Base-by-base conservation (phyloP, 805 yeast species). In the Nakazawaea ernobii region DNA sequence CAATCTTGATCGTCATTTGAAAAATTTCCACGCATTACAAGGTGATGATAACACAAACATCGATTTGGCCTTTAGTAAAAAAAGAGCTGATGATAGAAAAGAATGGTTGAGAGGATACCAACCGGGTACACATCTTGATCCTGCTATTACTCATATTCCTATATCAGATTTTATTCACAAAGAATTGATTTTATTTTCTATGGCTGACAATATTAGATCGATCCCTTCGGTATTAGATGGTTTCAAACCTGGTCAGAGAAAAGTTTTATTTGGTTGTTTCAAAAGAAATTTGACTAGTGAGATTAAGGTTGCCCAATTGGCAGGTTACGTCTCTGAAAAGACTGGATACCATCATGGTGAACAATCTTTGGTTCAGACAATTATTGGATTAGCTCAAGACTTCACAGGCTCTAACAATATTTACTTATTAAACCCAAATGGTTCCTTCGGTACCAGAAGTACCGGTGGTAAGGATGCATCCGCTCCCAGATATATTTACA, bases 281-380 rank as follows among this genome's bases (percentile, higher is more conserved):
- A 86, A 86, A 65, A 79, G 88, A 62, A 90, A 88, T 55, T 69
- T 89, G 56, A 77, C 68, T 35, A 69, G 72, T 35, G 97, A 92
- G 65, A 80, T 88, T 56, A 92, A 91, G 61, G 97, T 94, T 26
- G 86, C 94, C 11, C 95, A 86, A 64, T 75, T 94, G 55, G 92
- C 86, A 15, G 97, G 97, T 59, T 86, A 86, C 58, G 87, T 92
- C 39, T 79, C 91, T 26, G 96, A 85, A 61, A 82, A 84, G 50
- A 87, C 98, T 0, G 94, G 88, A 1, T 94, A 94, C 59, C 99
- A 94, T 59, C 99, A 94, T 62, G 98, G 97, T 67, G 98, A 92
- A 59, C 80, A 73, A 44, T 82, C 98, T 1, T 74, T 94, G 54
- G 80, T 82, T 55, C 96, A 86, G 63, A 89, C 99, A 0, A 91